phyloP scores from a whole-genome alignment of 352 stramenopile species.

The Phytopythium litorale region DNA sequence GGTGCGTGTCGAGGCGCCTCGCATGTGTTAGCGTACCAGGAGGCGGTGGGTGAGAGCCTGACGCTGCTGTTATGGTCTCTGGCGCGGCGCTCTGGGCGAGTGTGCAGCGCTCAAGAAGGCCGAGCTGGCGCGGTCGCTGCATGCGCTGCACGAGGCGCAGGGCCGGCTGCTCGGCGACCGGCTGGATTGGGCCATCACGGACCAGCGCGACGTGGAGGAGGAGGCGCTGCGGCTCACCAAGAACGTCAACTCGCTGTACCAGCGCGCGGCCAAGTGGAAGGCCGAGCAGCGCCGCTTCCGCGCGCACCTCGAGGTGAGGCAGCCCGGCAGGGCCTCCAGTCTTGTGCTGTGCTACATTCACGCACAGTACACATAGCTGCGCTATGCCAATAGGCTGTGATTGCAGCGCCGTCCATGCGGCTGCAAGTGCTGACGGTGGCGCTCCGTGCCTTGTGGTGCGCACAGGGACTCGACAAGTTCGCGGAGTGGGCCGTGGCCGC shows the following conservation, averaged over 20 bases:
- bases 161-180: conserved; percentile 34
- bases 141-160: conserved; percentile 35
- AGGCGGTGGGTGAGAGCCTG: not conserved
- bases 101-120: conserved; percentile 17
- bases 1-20: not conserved
- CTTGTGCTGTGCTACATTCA: not conserved
- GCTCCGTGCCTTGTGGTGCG: not conserved
- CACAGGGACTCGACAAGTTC: conserved; percentile 47
- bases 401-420: not conserved
- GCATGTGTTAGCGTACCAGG: not conserved
- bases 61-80: not conserved
- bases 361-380: not conserved
- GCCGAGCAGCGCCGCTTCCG: conserved; percentile 60
- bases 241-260: conserved; percentile 53
- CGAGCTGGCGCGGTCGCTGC: conserved; percentile 31
- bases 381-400: not conserved
- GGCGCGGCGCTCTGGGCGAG: not conserved
- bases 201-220: conserved; percentile 58
- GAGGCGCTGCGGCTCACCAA: conserved; percentile 57
- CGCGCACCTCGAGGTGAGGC: conserved; percentile 30
- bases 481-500: conserved; percentile 43
- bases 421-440: conserved; percentile 5
- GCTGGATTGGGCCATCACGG: conserved; percentile 41
- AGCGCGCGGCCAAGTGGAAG: conserved; percentile 63
- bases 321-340: not conserved